Evolutionary conservation across 768 basidiomycete species (phyloP).

Genomic region (Boletus insuetus): DNA sequence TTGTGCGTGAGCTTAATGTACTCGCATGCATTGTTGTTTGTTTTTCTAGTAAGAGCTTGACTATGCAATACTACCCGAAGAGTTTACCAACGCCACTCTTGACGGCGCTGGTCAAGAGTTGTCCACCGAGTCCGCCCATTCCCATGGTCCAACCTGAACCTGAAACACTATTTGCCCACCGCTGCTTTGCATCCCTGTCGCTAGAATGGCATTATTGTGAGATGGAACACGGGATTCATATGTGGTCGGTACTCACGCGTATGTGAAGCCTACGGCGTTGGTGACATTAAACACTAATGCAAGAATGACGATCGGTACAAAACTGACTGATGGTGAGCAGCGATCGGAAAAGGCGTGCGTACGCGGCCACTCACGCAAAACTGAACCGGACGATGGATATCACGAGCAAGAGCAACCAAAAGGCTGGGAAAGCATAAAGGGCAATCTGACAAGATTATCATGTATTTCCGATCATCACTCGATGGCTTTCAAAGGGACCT

Average conservation of each 20-base stretch:
- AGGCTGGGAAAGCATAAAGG: constrained; percentile 82
- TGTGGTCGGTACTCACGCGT: constrained; percentile 57
- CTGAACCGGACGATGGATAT: constrained; percentile 88
- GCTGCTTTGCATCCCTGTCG: constrained; percentile 90
- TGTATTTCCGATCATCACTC: constrained; percentile 12
- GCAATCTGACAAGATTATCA: constrained; percentile 56
- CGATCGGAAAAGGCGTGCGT: constrained; percentile 3
- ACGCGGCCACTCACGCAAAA: constrained; percentile 60
- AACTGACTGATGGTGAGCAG: constrained; percentile 46
- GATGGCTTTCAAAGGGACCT: constrained; percentile 24
- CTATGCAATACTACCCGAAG: constrained; percentile 45
- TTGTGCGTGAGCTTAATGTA: constrained; percentile 1
- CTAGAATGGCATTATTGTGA: constrained; percentile 35
- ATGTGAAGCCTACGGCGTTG: constrained; percentile 96
- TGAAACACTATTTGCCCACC: constrained; percentile 78
- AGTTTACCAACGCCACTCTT: constrained; percentile 78
- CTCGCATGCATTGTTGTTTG: constrained; percentile 12
- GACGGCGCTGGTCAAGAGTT: constrained; percentile 77
- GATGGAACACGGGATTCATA: constrained; percentile 2
- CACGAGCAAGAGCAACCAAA: constrained; percentile 85
- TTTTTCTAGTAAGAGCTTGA: constrained; percentile 4
- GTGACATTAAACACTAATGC: constrained; percentile 96
- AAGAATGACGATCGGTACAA: constrained; percentile 90
- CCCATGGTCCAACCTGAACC: constrained; percentile 71
- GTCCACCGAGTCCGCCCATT: constrained; percentile 80